A percentile compares a stretch with the other conserved stretches of the same genome.
Evolutionary conservation across 208 protist genomes (phyloP).

Genomic region (Angomonas desouzai): DNA sequence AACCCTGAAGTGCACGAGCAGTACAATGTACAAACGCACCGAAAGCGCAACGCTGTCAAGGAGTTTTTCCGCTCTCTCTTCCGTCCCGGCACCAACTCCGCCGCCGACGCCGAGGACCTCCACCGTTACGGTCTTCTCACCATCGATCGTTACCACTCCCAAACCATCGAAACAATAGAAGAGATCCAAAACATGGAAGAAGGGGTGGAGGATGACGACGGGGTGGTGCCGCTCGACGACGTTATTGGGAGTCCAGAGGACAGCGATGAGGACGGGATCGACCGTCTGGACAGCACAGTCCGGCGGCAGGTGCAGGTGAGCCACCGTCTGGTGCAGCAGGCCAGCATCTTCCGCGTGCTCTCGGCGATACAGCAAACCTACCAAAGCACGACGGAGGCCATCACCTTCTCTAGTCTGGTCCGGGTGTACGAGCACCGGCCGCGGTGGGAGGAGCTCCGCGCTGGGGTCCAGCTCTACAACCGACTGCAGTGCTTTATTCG

Average conservation of each 20-base stretch:
- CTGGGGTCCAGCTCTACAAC: slow-evolving; percentile 42
- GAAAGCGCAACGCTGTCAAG: slow-evolving; percentile 44
- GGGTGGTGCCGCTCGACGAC: neutral
- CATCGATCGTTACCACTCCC: slow-evolving; percentile 34
- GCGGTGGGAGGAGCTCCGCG: slow-evolving; percentile 36
- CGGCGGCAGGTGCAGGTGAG: slow-evolving; percentile 10
- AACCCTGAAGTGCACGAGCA: slow-evolving; percentile 11
- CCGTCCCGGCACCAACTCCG: slow-evolving; percentile 52
- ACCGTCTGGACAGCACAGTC: slow-evolving; percentile 1
- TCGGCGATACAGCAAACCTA: slow-evolving; percentile 48
- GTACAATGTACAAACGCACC: slow-evolving; percentile 14
- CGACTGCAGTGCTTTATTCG: slow-evolving; percentile 48
- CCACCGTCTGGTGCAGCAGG: slow-evolving; percentile 36
- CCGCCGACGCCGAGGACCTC: slow-evolving; percentile 47
- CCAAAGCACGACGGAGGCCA: slow-evolving; percentile 45
- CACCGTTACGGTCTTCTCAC: slow-evolving; percentile 60
- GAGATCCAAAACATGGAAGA: slow-evolving; percentile 7
- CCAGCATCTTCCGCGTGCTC: slow-evolving; percentile 49
- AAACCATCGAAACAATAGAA: neutral
- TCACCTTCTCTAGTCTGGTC: slow-evolving; percentile 50
- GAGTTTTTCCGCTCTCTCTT: slow-evolving; percentile 70
- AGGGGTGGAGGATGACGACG: neutral
- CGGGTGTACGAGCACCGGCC: slow-evolving; percentile 27
- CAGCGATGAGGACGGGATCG: slow-evolving; percentile 16
- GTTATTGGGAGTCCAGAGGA: slow-evolving; percentile 17